phyloP scores from a whole-genome alignment of 306 rosid genomes.

The Dalbergia cultrata region DNA sequence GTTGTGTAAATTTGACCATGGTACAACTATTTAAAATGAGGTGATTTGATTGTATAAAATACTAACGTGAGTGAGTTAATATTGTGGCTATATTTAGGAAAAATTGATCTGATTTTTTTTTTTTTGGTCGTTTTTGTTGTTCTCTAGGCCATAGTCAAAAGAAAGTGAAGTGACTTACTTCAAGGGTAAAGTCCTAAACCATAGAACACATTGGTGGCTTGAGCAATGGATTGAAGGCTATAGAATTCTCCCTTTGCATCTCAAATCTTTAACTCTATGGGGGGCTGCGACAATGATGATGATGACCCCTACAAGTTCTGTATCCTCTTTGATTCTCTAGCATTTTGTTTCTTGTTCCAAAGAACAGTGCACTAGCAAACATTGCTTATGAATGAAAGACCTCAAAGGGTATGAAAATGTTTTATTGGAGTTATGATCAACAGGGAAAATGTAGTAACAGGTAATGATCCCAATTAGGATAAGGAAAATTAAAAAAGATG shows the following conservation, averaged over 20 bases:
- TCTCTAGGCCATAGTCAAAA: too few species aligned
- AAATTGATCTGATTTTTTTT: neutral
- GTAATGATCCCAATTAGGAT: constrained; percentile 54
- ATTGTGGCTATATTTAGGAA: neutral
- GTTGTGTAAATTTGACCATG: too few species aligned
- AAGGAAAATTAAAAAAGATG: constrained; percentile 67
- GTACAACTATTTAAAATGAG: too few species aligned
- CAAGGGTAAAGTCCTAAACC: constrained; percentile 70
- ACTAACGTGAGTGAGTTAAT: neutral
- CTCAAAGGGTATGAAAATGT: constrained; percentile 51
- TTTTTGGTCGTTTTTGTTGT: too few species aligned
- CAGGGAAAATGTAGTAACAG: constrained; percentile 64
- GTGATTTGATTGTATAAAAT: too few species aligned
- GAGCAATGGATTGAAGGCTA: constrained; percentile 59
- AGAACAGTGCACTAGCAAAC: constrained; percentile 51
- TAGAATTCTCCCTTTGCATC: constrained; percentile 62
- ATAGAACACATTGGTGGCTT: constrained; percentile 65
- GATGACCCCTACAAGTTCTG: constrained; percentile 56
- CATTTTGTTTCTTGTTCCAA: constrained; percentile 58
- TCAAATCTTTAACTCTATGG: constrained; percentile 40
- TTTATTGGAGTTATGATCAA: constrained; percentile 60
- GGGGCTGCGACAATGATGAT: constrained; percentile 30
- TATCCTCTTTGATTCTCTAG: constrained; percentile 53
- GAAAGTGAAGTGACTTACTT: constrained; percentile 54
- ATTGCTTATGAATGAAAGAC: constrained; percentile 49